Evolutionary conservation across 139 green algal genomes (phyloP).

Genomic region (Edaphochlamys debaryana): DNA sequence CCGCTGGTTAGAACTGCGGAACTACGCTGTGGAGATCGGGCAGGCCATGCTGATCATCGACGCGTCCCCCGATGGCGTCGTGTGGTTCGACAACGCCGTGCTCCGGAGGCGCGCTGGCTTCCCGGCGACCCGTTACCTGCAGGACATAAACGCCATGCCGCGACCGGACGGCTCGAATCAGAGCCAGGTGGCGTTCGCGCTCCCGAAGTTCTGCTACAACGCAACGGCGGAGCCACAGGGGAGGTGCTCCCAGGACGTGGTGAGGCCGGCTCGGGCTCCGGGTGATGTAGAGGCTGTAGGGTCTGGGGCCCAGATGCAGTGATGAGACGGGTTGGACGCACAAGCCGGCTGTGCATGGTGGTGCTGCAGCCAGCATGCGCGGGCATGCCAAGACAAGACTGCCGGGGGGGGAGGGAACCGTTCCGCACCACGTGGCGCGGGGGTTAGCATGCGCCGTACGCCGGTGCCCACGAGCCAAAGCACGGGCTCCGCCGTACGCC

Average conservation of each 20-base stretch:
- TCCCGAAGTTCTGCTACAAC: conserved; percentile 37
- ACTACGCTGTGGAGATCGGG: neutral
- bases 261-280: too few species aligned
- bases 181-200: neutral
- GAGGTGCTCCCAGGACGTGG: neutral
- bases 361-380: too few species aligned
- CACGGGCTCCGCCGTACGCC: too few species aligned
- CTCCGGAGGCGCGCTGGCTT: neutral
- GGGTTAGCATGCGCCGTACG: too few species aligned
- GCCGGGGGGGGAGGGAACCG: too few species aligned
- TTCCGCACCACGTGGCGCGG: too few species aligned
- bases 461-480: too few species aligned
- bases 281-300: too few species aligned
- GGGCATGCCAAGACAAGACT: too few species aligned
- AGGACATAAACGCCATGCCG: neutral
- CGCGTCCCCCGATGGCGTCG: neutral
- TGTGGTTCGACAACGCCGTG: neutral
- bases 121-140: neutral
- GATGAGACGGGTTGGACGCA: too few species aligned
- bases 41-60: neutral
- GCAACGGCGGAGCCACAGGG: neutral
- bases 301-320: too few species aligned
- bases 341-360: too few species aligned
- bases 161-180: neutral
- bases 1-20: neutral